Evolutionary conservation across 2,329 filamentous ascomycete species (phyloP).

Genomic region (Epichloe gansuensis): DNA sequence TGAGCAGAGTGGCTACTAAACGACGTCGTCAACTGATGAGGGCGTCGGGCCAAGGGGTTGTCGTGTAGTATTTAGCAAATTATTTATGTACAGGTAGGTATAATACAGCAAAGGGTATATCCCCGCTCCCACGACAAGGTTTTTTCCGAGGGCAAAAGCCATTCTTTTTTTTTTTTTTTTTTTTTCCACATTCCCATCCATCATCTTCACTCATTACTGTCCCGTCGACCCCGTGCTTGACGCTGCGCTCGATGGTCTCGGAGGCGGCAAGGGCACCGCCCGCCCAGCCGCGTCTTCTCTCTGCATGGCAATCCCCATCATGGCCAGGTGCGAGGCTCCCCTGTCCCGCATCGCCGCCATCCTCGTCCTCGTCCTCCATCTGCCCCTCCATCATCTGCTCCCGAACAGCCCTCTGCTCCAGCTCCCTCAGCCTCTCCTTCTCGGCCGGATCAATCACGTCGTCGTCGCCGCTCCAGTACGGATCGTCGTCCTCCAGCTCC

Average conservation of each 20-base stretch:
- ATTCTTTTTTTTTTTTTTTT: too few relatives aligned
- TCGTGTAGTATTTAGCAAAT: too few relatives aligned
- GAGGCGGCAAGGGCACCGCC: conserved; percentile 18
- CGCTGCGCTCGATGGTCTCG: conserved; percentile 26
- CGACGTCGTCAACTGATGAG: too few relatives aligned
- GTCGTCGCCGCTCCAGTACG: conserved; percentile 53
- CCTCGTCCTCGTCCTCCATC: conserved; percentile 22
- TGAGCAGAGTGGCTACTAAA: conserved; percentile 42
- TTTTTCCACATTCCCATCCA: neutral
- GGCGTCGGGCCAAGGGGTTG: too few relatives aligned
- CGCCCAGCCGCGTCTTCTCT: conserved; percentile 21
- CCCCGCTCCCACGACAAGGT: too few relatives aligned
- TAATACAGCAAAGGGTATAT: too few relatives aligned
- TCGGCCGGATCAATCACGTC: conserved; percentile 50
- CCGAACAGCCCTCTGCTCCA: conserved; percentile 34
- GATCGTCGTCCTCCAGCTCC: conserved; percentile 45
- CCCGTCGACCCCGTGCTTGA: conserved; percentile 33
- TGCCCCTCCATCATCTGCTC: conserved; percentile 23
- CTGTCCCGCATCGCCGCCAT: conserved; percentile 17
- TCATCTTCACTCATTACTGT: conserved; percentile 10
- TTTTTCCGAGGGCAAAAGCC: too few relatives aligned
- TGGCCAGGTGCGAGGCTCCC: conserved; percentile 7
- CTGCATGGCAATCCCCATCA: conserved; percentile 29
- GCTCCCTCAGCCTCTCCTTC: conserved; percentile 41
- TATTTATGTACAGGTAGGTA: too few relatives aligned